Base-by-base conservation (phyloP, 306 rosid genomes). In the Pyrus bretschneideri region DNA sequence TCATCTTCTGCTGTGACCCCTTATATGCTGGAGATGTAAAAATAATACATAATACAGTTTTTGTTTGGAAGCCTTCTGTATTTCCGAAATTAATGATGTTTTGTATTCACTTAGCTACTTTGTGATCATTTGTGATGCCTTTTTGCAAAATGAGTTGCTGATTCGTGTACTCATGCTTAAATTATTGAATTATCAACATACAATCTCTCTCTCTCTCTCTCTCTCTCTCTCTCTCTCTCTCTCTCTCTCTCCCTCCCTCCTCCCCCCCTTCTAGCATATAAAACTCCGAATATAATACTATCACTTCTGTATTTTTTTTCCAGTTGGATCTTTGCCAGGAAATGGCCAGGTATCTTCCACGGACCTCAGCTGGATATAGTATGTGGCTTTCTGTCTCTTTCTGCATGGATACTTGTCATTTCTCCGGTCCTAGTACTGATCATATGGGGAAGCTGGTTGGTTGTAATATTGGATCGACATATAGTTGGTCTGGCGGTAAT, bases 281-380 rank as follows among this genome's bases (percentile, higher is more conserved):
- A 3, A 25, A 42, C 67, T 59, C 18, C 67, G 21, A 27, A 40
- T 45, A 7, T 40, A 42, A 73, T 73, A 40, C 27, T 10, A 19
- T 40, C 68, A 25, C 8, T 55, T 73, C 25, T 59, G 18, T 51
- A 51, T 51, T 67, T 79, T 27, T 57, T 73, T 84, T 87, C 46
- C 96, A 96, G 99, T 83, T 96, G 99, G 99, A 96, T 96, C 81
- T 91, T 96, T 77, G 99, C 99, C 67, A 88, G 99, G 83, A 96
- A 92, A 84, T 96, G 99, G 99, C 99, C 99, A 67, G 78, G 83
- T 71, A 85, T 96, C 81, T 88, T 92, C 89, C 98, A 91, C 74
- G 99, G 99, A 75, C 97, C 96, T 65, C 98, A 92, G 82, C 88
- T 96, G 66, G 91, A 87, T 86, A 67, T 96, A 75, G 85, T 96